Base-by-base conservation (phyloP, 768 basidiomycete species). In the Podaxis sp. region DNA sequence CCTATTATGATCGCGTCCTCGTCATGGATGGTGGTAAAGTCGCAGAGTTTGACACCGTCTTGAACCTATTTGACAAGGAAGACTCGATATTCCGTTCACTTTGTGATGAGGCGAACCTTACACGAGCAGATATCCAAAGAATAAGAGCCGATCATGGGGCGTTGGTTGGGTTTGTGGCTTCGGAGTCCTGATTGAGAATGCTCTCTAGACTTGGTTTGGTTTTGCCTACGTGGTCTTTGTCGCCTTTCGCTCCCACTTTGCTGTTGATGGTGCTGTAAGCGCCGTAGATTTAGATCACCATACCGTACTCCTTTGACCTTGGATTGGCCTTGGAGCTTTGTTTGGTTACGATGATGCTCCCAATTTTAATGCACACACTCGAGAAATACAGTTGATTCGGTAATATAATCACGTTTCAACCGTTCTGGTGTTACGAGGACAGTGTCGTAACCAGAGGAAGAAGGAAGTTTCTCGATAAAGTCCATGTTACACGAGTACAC, bases 21-120 rank as follows among this genome's bases (percentile, higher is more conserved):
- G 89, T 91, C 48, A 88, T 93, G 86, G 84, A 88, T 64, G 73
- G 77, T 27, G 90, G 91, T 3, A 66, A 74, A 35, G 82, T 90
- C 2, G 86, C 84, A 9, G 90, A 91, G 71, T 90, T 84, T 67
- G 90, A 90, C 71, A 86, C 87, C 1, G 89, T 90, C 2, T 76
- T 88, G 44, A 80, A 78, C 62, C 80, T 91, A 3, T 85, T 84
- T 65, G 82, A 87, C 67, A 79, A 77, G 61, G 73, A 79, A 53
- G 77, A 78, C 57, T 89, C 87, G 1, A 84, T 90, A 55, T 90
- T 90, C 77, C 77, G 87, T 18, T 82, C 83, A 2, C 79, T 90
- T 25, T 91, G 89, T 67, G 76, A 87, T 56, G 85, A 89, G 66
- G 87, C 87, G 5, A 79, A 78, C 62, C 71, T 90, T 16, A 73